Evolutionary conservation across 2,329 filamentous ascomycete species (phyloP).

Genomic region (Penicillium brasilianum): DNA sequence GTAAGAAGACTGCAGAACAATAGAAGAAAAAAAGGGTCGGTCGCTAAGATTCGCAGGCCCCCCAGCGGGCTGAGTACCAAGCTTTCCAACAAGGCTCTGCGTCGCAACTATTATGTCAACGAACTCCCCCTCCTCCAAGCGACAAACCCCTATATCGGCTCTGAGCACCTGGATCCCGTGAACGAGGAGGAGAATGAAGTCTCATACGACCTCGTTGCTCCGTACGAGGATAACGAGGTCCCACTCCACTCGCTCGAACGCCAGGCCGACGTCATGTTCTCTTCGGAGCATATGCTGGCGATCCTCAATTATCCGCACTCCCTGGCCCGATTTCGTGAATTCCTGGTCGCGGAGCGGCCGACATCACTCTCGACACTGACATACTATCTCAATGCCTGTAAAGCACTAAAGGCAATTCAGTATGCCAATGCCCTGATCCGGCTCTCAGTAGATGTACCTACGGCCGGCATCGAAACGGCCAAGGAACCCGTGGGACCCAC

Average conservation of each 20-base stretch:
- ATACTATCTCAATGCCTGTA: constrained; percentile 75
- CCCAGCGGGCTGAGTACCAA: constrained; percentile 16
- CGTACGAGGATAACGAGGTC: constrained; percentile 29
- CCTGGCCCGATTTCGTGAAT: constrained; percentile 69
- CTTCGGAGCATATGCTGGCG: constrained; percentile 64
- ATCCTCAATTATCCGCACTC: constrained; percentile 69
- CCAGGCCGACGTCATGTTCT: constrained; percentile 68
- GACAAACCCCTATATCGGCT: constrained; percentile 30
- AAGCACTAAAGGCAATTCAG: constrained; percentile 71
- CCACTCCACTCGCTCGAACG: constrained; percentile 61
- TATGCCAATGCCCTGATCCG: constrained; percentile 73
- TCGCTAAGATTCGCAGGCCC: constrained; percentile 6
- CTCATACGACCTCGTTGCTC: constrained; percentile 42
- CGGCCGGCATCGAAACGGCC: constrained; percentile 64
- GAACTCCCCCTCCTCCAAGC: constrained; percentile 35
- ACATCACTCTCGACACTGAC: constrained; percentile 69
- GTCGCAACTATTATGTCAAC: constrained; percentile 28
- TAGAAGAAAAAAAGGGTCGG: neutral
- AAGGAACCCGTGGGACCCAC: constrained; percentile 57
- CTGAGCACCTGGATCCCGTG: constrained; percentile 32
- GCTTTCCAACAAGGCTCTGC: constrained; percentile 29
- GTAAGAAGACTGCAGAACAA: neutral
- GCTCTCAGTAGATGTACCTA: constrained; percentile 57
- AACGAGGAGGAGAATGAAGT: constrained; percentile 32
- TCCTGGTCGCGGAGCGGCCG: constrained; percentile 64